Base-by-base conservation (phyloP, 148 eudicot species). In the Heliamphora exappendiculata region DNA sequence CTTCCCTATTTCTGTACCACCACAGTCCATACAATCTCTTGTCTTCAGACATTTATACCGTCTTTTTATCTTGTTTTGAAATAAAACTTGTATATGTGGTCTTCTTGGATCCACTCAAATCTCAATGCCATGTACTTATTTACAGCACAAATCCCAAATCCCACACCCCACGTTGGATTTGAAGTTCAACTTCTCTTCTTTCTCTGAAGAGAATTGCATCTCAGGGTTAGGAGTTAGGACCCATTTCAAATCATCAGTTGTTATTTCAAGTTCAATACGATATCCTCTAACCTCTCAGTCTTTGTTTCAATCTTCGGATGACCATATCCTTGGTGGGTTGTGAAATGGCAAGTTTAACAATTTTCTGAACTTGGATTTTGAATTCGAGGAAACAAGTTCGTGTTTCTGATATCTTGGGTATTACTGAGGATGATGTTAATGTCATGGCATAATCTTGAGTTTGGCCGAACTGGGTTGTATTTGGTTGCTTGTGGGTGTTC, bases 381-480 rank as follows among this genome's bases (percentile, higher is more conserved):
- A 42, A 49, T 62, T 70, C 50, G 19, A 33, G 34, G n/a, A 57
- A 67, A 49, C 60, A 77, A 41, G 75, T 86, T 79, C 55, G 47
- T 39, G 68, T 17, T 67, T 66, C 78, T 78, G 39, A 22, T 10
- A 54, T 57, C 31, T 55, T 26, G 78, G 81, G 68, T 79, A 54
- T 78, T 79, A 31, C 20, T 58, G 29, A 85, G 59, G 82, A 93
- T 91, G 98, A 85, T 87, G 88, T 82, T 91, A 54, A 82, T 91
- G 84, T 86, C 88, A 42, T 87, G 89, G 83, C 82, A 81, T 73
- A 94, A 85, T 82, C 80, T 91, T 22, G 92, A 89, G 73, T 84
- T 89, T 87, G 85, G 83, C 69, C 79, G 92, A 81, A 78, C 87
- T 78, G 89, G 89, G 78, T 80, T 85, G 67, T 91, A 93, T 80